These are phyloP conservation scores for Phytophthora hybrid DNA, from an alignment of 352 stramenopile species.

Conservation along the genomic window DNA sequence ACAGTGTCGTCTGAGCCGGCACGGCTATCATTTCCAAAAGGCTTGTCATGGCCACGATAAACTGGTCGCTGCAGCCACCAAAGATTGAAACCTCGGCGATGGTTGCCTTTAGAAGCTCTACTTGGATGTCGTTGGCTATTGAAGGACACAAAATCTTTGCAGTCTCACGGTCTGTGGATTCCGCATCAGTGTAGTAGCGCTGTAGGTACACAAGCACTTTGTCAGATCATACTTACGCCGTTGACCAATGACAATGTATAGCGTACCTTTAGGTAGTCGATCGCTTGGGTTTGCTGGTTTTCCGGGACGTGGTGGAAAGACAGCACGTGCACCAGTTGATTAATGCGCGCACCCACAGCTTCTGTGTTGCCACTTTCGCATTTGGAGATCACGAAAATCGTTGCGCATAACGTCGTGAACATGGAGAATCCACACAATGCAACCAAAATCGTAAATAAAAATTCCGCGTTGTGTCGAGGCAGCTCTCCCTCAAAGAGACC, in stretches of 20 bases:
- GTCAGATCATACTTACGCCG: not conserved
- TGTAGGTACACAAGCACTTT: slow-evolving; percentile 16
- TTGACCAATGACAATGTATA: not conserved
- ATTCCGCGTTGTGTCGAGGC: slow-evolving; percentile 49
- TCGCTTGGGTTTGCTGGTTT: slow-evolving; percentile 53
- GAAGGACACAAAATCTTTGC: slow-evolving; percentile 73
- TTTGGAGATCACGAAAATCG: slow-evolving; percentile 78
- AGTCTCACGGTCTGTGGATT: slow-evolving; percentile 70
- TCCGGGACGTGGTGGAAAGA: slow-evolving; percentile 65
- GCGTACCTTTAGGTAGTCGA: slow-evolving; percentile 62
- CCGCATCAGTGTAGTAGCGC: slow-evolving; percentile 65
- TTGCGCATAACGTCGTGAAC: slow-evolving; percentile 68
- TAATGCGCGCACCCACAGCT: slow-evolving; percentile 58
- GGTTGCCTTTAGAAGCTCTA: slow-evolving; percentile 62
- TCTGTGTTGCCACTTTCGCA: slow-evolving; percentile 66
- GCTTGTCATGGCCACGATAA: slow-evolving; percentile 63
- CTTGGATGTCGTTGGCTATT: slow-evolving; percentile 73
- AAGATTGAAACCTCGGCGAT: slow-evolving; percentile 62
- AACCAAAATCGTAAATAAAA: slow-evolving; percentile 64
- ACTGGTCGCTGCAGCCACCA: slow-evolving; percentile 54
- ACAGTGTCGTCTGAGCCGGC: slow-evolving; percentile 59
- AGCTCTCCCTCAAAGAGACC: slow-evolving; percentile 74
- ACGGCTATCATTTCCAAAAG: slow-evolving; percentile 62
- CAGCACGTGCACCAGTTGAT: slow-evolving; percentile 69
- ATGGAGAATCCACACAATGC: slow-evolving; percentile 64